These are phyloP conservation scores for Tricholoma flavovirens DNA, from an alignment of 768 basidiomycete genomes.

Conservation along the genomic window DNA sequence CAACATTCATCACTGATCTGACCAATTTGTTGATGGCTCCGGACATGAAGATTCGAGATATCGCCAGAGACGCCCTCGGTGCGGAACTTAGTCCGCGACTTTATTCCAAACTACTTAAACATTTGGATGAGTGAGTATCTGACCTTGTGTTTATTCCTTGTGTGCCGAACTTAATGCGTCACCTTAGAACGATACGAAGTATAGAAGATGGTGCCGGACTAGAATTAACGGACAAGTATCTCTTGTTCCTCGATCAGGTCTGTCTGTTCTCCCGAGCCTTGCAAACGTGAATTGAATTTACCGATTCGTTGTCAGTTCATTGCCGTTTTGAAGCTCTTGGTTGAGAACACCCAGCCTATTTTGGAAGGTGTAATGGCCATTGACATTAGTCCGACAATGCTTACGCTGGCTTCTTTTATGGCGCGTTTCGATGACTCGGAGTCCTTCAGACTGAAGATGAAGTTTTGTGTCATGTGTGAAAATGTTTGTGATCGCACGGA, in stretches of 20 bases:
- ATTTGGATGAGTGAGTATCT: constrained; percentile 64
- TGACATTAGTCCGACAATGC: constrained; percentile 57
- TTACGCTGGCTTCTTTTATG: constrained; percentile 59
- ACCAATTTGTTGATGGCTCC: constrained; percentile 66
- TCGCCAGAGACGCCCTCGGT: constrained; percentile 76
- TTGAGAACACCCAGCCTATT: constrained; percentile 61
- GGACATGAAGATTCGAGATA: constrained; percentile 64
- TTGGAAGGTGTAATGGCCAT: constrained; percentile 57
- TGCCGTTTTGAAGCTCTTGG: constrained; percentile 66
- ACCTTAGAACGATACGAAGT: constrained; percentile 41
- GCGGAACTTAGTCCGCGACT: constrained; percentile 68
- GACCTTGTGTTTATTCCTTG: neutral
- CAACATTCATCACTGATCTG: constrained; percentile 60
- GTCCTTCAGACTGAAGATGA: constrained; percentile 62
- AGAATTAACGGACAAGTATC: constrained; percentile 36
- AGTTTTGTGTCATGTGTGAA: constrained; percentile 71
- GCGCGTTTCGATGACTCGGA: constrained; percentile 50
- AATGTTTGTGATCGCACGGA: constrained; percentile 59
- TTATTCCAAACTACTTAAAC: constrained; percentile 60
- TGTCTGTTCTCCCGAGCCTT: neutral
- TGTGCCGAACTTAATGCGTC: neutral
- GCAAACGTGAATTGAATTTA: neutral
- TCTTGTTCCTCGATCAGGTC: constrained; percentile 69
- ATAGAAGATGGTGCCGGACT: constrained; percentile 43
- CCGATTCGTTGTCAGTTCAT: constrained; percentile 46